phyloP scores from a whole-genome alignment of 1,284 basidiomycete species.

The Sporisorium graminicola region DNA sequence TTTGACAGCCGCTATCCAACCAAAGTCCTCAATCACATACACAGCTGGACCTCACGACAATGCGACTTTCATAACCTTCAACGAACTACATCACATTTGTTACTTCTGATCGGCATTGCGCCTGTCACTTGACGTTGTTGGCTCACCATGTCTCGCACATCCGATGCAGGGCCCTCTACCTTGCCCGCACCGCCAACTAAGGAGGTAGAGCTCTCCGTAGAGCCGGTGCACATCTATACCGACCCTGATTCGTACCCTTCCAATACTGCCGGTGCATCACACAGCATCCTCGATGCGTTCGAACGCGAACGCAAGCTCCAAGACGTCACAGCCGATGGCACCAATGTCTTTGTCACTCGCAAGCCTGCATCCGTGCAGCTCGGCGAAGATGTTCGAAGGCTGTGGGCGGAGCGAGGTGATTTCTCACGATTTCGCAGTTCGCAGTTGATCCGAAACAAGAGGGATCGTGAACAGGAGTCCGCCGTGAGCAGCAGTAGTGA shows the following conservation, averaged over 20 bases:
- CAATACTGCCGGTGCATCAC: neutral
- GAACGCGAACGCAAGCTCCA: conserved; percentile 34
- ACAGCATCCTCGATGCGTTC: conserved; percentile 2
- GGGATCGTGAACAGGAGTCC: neutral
- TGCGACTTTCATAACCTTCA: neutral
- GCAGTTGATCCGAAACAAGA: conserved; percentile 12
- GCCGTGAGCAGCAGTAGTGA: conserved; percentile 22
- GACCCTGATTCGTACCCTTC: neutral
- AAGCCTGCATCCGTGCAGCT: conserved; percentile 19
- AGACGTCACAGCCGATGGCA: conserved; percentile 29
- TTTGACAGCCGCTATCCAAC: neutral
- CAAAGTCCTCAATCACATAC: neutral
- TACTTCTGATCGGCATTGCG: neutral
- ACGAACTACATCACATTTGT: neutral
- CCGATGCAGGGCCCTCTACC: conserved; percentile 16
- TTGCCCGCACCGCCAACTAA: neutral
- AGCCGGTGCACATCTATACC: conserved; percentile 43
- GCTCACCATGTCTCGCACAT: conserved; percentile 6
- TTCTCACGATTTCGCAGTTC: conserved; percentile 44
- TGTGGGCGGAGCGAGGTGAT: conserved; percentile 64
- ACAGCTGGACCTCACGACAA: neutral
- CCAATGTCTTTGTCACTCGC: conserved; percentile 22
- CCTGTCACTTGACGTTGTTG: too few relatives aligned
- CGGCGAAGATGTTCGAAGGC: conserved; percentile 32
- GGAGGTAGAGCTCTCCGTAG: conserved; percentile 24